Evolutionary conservation across 306 rosid genomes (phyloP), one percentile per base, ranked within the genome.

Genomic region (Betula pendula): DNA sequence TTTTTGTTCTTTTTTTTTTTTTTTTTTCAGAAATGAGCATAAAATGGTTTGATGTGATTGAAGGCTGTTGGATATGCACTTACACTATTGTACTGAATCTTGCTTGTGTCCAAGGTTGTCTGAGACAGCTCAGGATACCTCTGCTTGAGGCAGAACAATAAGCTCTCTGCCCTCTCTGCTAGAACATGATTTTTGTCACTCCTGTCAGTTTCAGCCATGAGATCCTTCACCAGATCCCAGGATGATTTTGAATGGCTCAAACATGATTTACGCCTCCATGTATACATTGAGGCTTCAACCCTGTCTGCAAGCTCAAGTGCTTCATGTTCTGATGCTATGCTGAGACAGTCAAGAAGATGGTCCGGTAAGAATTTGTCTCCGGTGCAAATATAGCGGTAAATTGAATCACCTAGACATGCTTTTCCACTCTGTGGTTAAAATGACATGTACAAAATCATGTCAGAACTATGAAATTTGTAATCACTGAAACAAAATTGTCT

Each of bases 231-330:
- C 85, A 88, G 81, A 77, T 81, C 87, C 99, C 99, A 96, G 48
- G 99, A 96, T 19, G 98, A 79, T 78, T 86, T 91, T 68, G 99
- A 96, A 84, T 92, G 84, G 79, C 84, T 91, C 43, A 91, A 15
- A 73, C 99, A 96, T 33, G 99, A 83, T 77, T 96, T 96, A 15
- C 98, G 90, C 60, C 99, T 85, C 99, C 98, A 96, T 60, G 99
- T 93, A 82, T 89, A 91, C 99, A 93, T 92, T 13, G 99, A 96
- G 12, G 99, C 87, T 77, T 96, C 98, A 6, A 91, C 92, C 67
- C 79, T 87, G 71, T 96, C 97, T 10, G 96, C 93, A 44, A 96
- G 89, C 77, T 89, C 90, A 19, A 96, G 97, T 45, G 98, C 99
- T 80, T 96, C 99, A 58, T 88, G 99, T 77, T 96, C 99, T 1